Evolutionary conservation across 1,284 basidiomycete genomes (phyloP).

Genomic region (Pseudozyma pruni): DNA sequence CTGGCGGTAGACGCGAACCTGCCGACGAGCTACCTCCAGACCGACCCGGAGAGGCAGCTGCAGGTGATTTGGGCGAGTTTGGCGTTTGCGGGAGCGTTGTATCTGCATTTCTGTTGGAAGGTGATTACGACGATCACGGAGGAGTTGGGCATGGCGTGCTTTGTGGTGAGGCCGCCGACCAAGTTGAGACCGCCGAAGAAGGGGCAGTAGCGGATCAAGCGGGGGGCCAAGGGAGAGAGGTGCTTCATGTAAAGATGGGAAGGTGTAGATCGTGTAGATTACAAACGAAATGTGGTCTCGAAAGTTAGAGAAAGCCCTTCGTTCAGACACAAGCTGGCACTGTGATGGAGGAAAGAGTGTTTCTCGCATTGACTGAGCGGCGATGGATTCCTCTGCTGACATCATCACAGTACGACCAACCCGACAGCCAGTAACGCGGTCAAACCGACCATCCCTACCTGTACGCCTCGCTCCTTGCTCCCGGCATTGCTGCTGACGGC

Average conservation of each 20-base stretch:
- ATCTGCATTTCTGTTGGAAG: constrained; percentile 75
- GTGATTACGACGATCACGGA: constrained; percentile 63
- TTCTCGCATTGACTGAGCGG: too few relatives aligned
- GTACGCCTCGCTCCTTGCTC: too few relatives aligned
- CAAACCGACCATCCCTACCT: neutral
- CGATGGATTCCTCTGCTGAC: too few relatives aligned
- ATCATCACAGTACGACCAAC: constrained; percentile 6
- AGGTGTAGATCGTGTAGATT: too few relatives aligned
- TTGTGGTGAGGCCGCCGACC: constrained; percentile 44
- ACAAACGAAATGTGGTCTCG: neutral
- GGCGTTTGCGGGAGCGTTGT: constrained; percentile 76
- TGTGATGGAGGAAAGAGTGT: too few relatives aligned
- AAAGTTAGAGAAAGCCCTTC: too few relatives aligned
- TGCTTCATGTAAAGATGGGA: too few relatives aligned
- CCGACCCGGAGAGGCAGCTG: constrained; percentile 73
- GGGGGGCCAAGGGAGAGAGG: neutral
- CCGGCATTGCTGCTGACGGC: too few relatives aligned
- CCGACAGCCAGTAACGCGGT: neutral
- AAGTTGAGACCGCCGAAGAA: constrained; percentile 20
- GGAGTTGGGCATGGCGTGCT: constrained; percentile 56
- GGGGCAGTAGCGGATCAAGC: neutral
- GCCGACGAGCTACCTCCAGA: constrained; percentile 75
- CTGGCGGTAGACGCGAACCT: constrained; percentile 78
- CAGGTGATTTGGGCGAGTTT: constrained; percentile 79
- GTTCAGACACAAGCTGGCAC: too few relatives aligned